These are phyloP conservation scores for Mycena vitilis DNA, from an alignment of 768 basidiomycete species.

Conservation along the genomic window DNA sequence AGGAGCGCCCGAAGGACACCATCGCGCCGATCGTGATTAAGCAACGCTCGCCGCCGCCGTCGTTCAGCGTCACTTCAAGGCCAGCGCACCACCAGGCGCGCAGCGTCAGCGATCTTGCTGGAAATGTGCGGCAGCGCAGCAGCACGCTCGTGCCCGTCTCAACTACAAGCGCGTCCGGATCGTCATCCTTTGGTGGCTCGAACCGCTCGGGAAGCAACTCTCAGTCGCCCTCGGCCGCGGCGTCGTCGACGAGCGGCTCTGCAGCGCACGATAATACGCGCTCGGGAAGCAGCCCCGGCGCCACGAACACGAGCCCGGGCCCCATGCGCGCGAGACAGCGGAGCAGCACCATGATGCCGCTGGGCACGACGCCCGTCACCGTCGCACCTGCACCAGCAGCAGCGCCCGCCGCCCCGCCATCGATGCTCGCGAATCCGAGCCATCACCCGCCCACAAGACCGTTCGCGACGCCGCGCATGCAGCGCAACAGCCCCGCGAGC, in stretches of 20 bases:
- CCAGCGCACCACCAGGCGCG: constrained; percentile 49
- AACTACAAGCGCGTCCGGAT: constrained; percentile 36
- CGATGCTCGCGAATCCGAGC: constrained; percentile 44
- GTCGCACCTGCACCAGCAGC: background rate
- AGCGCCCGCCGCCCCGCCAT: constrained; percentile 12
- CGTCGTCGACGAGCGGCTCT: constrained; percentile 3
- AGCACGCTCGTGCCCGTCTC: constrained; percentile 52
- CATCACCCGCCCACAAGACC: constrained; percentile 51
- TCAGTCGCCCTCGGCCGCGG: constrained; percentile 1
- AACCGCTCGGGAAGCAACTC: constrained; percentile 18
- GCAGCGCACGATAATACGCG: constrained; percentile 11
- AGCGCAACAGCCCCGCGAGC: constrained; percentile 80
- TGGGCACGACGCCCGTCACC: constrained; percentile 9
- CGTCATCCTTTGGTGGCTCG: constrained; percentile 30
- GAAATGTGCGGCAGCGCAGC: constrained; percentile 49
- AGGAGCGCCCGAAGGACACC: constrained; percentile 36
- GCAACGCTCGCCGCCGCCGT: constrained; percentile 62
- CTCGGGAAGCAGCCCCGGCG: constrained; percentile 25
- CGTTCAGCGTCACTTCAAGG: constrained; percentile 73
- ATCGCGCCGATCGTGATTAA: constrained; percentile 72
- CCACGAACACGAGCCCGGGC: constrained; percentile 32
- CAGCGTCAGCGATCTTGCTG: no score
- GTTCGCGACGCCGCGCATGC: constrained; percentile 56
- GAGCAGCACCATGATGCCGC: constrained; percentile 55
- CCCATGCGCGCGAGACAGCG: constrained; percentile 42